Conservation (phyloP, 805 yeast genomes). For the Ogataea paraovalis region DNA sequence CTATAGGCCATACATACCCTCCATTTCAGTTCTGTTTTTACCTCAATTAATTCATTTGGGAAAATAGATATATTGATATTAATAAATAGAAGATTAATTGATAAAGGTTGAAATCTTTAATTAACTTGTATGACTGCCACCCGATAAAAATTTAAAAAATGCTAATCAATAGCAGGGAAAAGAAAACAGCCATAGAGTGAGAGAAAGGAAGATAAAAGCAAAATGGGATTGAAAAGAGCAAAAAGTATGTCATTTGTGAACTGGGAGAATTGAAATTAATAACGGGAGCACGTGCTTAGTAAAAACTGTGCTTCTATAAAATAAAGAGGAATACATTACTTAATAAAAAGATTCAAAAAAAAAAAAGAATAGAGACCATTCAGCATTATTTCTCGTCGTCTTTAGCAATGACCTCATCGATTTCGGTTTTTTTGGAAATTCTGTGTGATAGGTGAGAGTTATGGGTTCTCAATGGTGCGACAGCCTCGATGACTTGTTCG, state of each 20-base stretch:
- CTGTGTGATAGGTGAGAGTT: constrained; percentile 2
- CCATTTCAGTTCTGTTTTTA: too few species aligned
- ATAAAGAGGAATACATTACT: background rate
- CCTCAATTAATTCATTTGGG: too few species aligned
- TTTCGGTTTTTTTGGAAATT: constrained; percentile 1
- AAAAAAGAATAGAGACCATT: background rate
- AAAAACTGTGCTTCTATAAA: background rate
- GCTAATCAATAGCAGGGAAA: background rate
- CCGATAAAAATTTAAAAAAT: too few species aligned
- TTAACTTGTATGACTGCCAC: background rate
- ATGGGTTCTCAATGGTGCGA: constrained; percentile 8
- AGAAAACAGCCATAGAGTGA: background rate
- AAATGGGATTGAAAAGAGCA: too few species aligned
- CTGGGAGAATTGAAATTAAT: background rate
- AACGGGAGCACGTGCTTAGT: background rate
- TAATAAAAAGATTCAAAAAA: background rate
- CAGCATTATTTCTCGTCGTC: background rate
- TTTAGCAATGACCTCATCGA: background rate
- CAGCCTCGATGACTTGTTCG: constrained; percentile 17
- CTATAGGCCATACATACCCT: too few species aligned
- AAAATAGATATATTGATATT: too few species aligned
- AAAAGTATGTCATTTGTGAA: background rate
- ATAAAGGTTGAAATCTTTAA: background rate
- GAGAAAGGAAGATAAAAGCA: too few species aligned
- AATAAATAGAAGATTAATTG: too few species aligned